Percentiles rank a stretch among this genome's conserved stretches.
These are phyloP conservation scores for Yamadazyma pseudoaaseri DNA, from an alignment of 1,139 yeast genomes.

Conservation along the genomic window DNA sequence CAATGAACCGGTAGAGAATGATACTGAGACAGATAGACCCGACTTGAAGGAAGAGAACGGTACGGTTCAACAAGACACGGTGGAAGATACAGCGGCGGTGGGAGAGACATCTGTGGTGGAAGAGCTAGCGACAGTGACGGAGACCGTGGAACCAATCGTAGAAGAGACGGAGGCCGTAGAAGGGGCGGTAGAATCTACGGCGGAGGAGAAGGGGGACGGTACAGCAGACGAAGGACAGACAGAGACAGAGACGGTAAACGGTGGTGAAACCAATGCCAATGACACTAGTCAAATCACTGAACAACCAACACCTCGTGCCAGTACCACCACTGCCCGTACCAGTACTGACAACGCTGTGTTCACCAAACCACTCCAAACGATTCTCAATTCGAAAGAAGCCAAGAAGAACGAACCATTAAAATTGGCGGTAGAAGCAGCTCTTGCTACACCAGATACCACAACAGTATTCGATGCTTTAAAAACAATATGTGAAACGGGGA, in stretches of 20 bases:
- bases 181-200: not conserved
- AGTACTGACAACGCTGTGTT: slow-evolving; percentile 15
- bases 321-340: not conserved
- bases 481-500: slow-evolving; percentile 35
- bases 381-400: slow-evolving; percentile 37
- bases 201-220: not conserved
- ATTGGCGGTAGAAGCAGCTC: slow-evolving; percentile 32
- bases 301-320: not conserved
- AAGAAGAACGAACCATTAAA: slow-evolving; percentile 38
- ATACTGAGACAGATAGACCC: no score
- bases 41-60: not conserved
- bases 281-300: not conserved
- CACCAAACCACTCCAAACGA: slow-evolving; percentile 37
- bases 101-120: no score
- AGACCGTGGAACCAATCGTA: slow-evolving; percentile 1
- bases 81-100: not conserved
- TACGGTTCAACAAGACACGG: no score
- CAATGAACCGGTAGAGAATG: not conserved
- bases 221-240: not conserved
- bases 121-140: no score
- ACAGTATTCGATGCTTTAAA: slow-evolving; percentile 41
- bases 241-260: not conserved
- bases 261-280: not conserved
- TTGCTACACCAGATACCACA: slow-evolving; percentile 33
- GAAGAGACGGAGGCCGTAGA: not conserved